Conservation (phyloP, 2,329 filamentous ascomycete genomes). For the Diaporthe ilicicola region DNA sequence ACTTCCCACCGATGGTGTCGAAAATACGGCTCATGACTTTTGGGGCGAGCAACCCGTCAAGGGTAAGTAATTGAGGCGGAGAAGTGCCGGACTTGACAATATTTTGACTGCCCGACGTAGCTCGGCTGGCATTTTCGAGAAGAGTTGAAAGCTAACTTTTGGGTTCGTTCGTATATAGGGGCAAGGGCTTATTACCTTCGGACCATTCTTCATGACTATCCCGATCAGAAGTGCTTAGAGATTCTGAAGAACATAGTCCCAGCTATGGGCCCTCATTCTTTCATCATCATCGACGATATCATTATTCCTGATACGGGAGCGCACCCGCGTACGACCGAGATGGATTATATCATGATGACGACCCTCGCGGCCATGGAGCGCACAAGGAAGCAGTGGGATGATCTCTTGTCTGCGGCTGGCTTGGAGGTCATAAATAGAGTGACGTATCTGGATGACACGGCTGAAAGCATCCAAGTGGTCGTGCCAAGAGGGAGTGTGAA, state of each 20-base stretch:
- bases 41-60: constrained; percentile 20
- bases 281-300: constrained; percentile 50
- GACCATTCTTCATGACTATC: constrained; percentile 46
- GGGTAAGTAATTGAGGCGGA: constrained; percentile 22
- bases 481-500: neutral
- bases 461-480: constrained; percentile 20
- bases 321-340: constrained; percentile 40
- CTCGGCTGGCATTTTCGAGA: neutral
- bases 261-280: constrained; percentile 40
- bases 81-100: too few relatives aligned
- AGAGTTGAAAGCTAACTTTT: neutral
- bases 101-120: too few relatives aligned
- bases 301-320: constrained; percentile 47
- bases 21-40: constrained; percentile 22
- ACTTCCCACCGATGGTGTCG: constrained; percentile 16
- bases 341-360: constrained; percentile 49
- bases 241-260: constrained; percentile 45
- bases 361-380: constrained; percentile 44
- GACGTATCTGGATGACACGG: constrained; percentile 25
- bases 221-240: constrained; percentile 39
- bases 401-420: constrained; percentile 35
- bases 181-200: constrained; percentile 44
- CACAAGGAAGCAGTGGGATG: constrained; percentile 45
- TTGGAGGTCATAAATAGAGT: constrained; percentile 29
- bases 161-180: constrained; percentile 38